Evolutionary conservation across 208 protist species (phyloP).

Genomic region (Acanthamoeba royreba): DNA sequence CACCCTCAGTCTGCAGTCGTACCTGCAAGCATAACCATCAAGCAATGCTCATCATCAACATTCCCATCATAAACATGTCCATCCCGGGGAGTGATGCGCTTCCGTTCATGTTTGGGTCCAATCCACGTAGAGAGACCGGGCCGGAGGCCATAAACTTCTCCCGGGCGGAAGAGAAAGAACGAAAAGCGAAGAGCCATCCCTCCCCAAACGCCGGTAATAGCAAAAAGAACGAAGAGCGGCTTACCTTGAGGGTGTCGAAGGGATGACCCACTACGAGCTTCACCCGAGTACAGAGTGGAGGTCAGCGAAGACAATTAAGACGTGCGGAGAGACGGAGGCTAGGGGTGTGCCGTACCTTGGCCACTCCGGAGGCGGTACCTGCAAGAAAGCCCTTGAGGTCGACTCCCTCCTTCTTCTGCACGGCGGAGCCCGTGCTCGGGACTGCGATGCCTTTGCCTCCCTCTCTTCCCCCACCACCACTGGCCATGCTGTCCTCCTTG

Average conservation of each 20-base stretch:
- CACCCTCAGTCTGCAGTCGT: slow-evolving; percentile 20
- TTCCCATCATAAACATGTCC: no score
- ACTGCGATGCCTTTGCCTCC: neutral
- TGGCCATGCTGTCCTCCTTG: no score
- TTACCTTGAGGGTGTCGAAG: slow-evolving; percentile 41
- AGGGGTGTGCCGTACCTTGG: neutral
- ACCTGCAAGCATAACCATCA: neutral
- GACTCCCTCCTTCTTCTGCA: neutral
- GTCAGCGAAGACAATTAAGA: neutral
- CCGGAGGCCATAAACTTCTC: neutral
- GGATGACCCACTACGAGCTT: slow-evolving; percentile 19
- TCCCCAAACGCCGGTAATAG: neutral
- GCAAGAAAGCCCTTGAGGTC: neutral
- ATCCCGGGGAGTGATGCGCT: no score
- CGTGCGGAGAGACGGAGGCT: neutral
- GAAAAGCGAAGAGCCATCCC: neutral
- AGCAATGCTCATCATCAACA: no score
- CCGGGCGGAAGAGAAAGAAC: neutral
- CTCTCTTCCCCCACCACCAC: neutral
- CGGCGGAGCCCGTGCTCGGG: no score
- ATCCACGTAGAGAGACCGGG: no score
- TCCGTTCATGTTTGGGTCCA: no score
- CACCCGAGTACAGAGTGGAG: neutral
- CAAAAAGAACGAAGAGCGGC: no score
- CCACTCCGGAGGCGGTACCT: neutral